A percentile compares a stretch with the other conserved stretches of the same genome.
phyloP scores from a whole-genome alignment of 2,329 filamentous ascomycete species.

The Pyrenophora seminiperda region DNA sequence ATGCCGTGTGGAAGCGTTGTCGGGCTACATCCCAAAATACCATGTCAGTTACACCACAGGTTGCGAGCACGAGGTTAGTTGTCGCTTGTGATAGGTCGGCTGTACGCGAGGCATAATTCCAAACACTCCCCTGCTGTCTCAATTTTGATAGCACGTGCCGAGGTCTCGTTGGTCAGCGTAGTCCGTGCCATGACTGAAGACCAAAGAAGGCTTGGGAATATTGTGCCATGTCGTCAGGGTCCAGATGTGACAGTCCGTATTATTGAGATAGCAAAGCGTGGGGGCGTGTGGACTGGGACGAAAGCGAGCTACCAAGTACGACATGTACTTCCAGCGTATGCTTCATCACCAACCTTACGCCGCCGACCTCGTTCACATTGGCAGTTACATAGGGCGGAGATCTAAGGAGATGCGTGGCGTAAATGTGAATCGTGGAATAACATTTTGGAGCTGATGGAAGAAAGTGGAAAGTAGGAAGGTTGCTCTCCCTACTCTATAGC shows the following conservation, averaged over 20 bases:
- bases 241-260: constrained; percentile 20
- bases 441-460: too few species aligned
- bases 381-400: too few species aligned
- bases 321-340: too few species aligned
- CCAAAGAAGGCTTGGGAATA: background rate
- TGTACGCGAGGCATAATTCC: background rate
- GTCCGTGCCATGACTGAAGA: background rate
- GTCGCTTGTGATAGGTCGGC: constrained; percentile 23
- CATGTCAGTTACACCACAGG: constrained; percentile 14
- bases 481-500: too few species aligned
- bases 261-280: constrained; percentile 16
- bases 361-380: too few species aligned
- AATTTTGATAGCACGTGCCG: constrained; percentile 16
- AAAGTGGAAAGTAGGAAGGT: too few species aligned
- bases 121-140: constrained; percentile 15
- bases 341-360: too few species aligned
- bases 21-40: background rate
- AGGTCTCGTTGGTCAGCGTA: constrained; percentile 11
- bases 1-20: constrained; percentile 21
- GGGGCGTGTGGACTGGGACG: too few species aligned
- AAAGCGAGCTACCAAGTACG: too few species aligned
- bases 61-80: constrained; percentile 28
- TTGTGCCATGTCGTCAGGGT: constrained; percentile 14
- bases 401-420: too few species aligned
- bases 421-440: too few species aligned